Base-by-base conservation (phyloP, 176 grass and related monocot species). In the Bothriochloa decipiens region DNA sequence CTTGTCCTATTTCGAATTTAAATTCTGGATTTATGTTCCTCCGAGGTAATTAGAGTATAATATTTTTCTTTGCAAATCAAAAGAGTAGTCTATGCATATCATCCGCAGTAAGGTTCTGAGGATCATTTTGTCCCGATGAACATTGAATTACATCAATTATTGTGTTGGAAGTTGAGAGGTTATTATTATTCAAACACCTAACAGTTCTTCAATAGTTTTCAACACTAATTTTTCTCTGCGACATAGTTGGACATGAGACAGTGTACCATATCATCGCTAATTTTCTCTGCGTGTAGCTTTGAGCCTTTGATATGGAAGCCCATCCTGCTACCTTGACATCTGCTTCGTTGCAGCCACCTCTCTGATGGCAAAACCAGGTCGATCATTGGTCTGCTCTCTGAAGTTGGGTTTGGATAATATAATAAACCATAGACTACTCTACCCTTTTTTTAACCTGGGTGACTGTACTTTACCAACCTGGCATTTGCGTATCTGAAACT, bases 311-410 rank as follows among this genome's bases (percentile, higher is more conserved):
- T 12, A 58, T 37, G 70, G 85, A 88, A 77, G 47, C 39, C 20
- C 86, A 88, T 57, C 88, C 91, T 37, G 53, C 88, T 41, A 77
- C 68, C 60, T 53, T 93, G 72, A 29, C 46, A 81, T 35, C 86
- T 12, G 68, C 78, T 41, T 83, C 79, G 2, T 63, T 81, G 26
- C 78, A 84, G 37, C 91, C 88, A 33, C 70, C 68, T 47, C 55
- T 92, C 36, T 32, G 82, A 93, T 83, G 91, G 91, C 20, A 61
- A 79, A 93, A 80, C 76, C 63, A 80, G 83, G 72, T 83, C 3
- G 65, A 37, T 53, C 11, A 3, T n/a, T 53, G 4, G 17, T 63
- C 37, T 72, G 11, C 12, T 70, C n/a, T 83, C 53, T 78, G 29
- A 37, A 64, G 26, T 50, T 73, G 62, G 1, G 6, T 10, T 64